Evolutionary conservation across 768 basidiomycete species (phyloP), one percentile per base, ranked within the genome.

Genomic region (Lactarius trivialis): DNA sequence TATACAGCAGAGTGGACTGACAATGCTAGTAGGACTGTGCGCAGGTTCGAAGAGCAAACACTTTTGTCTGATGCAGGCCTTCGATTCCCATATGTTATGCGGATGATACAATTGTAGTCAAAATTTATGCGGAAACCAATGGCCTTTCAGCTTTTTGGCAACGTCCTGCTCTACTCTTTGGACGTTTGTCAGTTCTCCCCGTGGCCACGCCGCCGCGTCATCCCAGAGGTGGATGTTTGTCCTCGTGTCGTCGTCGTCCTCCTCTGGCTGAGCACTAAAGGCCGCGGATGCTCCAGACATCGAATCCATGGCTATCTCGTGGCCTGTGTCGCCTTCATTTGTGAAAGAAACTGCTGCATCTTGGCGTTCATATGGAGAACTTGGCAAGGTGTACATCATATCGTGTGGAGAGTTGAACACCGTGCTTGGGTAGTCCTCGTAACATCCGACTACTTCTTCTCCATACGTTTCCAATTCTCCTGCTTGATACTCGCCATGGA

Each of bases 61-160:
- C n/a, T 55, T 54, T 52, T 55, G 28, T n/a, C 28, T 15, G 37
- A 9, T 14, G 17, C 24, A 28, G 21, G 15, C 37, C 36, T 41
- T 17, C 9, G 15, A 36, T 48, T 17, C 50, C 24, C 5, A 56
- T 9, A 63, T n/a, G 30, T 7, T 51, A 49, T 12, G 21, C 33
- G 24, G 53, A 28, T 28, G 26, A 59, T 37, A 37, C 49, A n/a
- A 49, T 14, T 51, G 45, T 56, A 61, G 70, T 71, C 73, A 88
- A 45, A 82, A 73, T 61, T 75, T 80, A 59, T 85, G 81, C 0
- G 85, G 88, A 28, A 78, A 74, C 89, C 89, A 91, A 69, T 91
- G 87, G 30, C 76, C 78, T 56, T 74, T 79, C 64, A 90, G 70
- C 52, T 67, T 71, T 59, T 73, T 80, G 14, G 78, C 86, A 8